Evolutionary conservation across 768 basidiomycete species (phyloP).

Genomic region (Mycena epipterygia): DNA sequence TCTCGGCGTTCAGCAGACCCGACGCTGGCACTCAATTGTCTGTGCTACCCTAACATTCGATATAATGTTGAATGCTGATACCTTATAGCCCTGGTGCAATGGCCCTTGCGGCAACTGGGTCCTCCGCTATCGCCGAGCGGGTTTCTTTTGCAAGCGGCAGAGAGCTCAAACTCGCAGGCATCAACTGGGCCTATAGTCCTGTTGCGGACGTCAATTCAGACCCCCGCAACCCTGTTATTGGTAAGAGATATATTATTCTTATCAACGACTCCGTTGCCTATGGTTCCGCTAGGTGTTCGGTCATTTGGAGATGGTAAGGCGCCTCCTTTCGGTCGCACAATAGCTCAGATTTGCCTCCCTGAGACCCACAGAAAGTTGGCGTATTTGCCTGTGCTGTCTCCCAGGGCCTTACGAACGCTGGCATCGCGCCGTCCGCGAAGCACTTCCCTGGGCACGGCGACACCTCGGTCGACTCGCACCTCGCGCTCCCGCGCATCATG

Average conservation of each 20-base stretch:
- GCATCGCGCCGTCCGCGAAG: slow-evolving; percentile 73
- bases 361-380: slow-evolving; percentile 69
- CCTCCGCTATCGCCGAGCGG: slow-evolving; percentile 58
- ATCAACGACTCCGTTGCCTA: background rate
- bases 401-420: slow-evolving; percentile 60
- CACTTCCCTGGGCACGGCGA: slow-evolving; percentile 86
- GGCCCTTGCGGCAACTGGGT: slow-evolving; percentile 73
- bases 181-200: slow-evolving; percentile 81
- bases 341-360: background rate
- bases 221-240: slow-evolving; percentile 78
- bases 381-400: slow-evolving; percentile 62
- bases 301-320: slow-evolving; percentile 76
- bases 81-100: slow-evolving; percentile 76
- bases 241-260: slow-evolving; percentile 43
- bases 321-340: background rate
- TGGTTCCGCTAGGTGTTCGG: slow-evolving; percentile 63
- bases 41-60: slow-evolving; percentile 40
- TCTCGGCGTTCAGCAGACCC: slow-evolving; percentile 74
- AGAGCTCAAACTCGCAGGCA: slow-evolving; percentile 72
- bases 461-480: slow-evolving; percentile 79
- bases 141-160: slow-evolving; percentile 62
- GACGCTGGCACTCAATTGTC: slow-evolving; percentile 78
- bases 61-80: slow-evolving; percentile 2
- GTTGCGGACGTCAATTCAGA: slow-evolving; percentile 84
- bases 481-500: slow-evolving; percentile 71